Evolutionary conservation across 148 eudicot species (phyloP).

Genomic region (Vaccinium corymbosum): DNA sequence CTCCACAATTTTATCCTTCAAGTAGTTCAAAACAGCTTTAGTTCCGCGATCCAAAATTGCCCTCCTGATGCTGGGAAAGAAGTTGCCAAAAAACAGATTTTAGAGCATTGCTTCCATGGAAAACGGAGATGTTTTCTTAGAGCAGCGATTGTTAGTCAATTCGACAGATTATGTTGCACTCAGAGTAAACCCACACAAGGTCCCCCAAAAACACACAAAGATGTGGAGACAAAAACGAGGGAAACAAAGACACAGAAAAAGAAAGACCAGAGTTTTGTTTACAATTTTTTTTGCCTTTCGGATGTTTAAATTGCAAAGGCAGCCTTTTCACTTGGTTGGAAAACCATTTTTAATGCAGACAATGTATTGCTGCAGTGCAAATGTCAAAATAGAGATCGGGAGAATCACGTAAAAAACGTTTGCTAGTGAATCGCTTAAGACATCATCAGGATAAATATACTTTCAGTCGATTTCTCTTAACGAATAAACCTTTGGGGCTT

Average conservation of each 20-base stretch:
- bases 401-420: neutral
- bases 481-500: neutral
- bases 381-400: neutral
- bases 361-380: neutral
- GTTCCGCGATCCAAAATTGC: constrained; percentile 88
- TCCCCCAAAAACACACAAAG: too few relatives aligned
- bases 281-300: neutral
- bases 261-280: neutral
- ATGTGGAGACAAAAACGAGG: neutral
- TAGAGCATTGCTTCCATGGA: neutral
- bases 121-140: neutral
- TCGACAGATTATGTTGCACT: neutral
- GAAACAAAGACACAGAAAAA: neutral
- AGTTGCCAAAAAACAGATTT: constrained; percentile 2
- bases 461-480: neutral
- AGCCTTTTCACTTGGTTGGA: neutral
- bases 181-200: neutral
- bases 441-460: neutral
- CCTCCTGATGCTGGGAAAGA: constrained; percentile 78
- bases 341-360: neutral
- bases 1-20: constrained; percentile 63
- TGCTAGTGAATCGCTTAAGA: neutral
- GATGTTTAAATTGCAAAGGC: neutral
- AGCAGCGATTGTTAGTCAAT: neutral
- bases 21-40: constrained; percentile 66